Evolutionary conservation across 345 rosid genomes (phyloP).

Genomic region (Erucastrum elatum): DNA sequence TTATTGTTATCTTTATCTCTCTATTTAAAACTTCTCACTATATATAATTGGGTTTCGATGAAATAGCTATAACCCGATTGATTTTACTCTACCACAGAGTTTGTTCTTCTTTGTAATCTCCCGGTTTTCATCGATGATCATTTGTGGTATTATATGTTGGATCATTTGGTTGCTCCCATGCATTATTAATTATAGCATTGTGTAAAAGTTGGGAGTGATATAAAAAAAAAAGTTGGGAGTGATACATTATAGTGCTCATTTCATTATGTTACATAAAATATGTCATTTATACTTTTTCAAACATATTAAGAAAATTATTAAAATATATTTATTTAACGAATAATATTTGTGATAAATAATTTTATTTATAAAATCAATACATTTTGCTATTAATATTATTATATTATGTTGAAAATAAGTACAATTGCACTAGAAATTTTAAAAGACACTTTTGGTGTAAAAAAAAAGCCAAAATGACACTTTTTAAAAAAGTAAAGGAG

Average conservation of each 20-base stretch:
- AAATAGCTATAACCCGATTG: not conserved
- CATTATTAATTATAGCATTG: not conserved
- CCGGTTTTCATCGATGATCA: not conserved
- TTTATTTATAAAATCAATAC: too few species aligned
- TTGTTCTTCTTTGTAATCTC: not conserved
- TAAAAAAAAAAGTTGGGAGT: not conserved
- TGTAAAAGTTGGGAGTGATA: not conserved
- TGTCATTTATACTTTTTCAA: too few species aligned
- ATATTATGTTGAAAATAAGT: too few species aligned
- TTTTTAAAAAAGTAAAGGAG: too few species aligned
- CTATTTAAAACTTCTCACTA: not conserved
- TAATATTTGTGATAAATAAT: too few species aligned
- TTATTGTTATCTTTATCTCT: not conserved
- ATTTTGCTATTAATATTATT: too few species aligned
- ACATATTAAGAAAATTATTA: too few species aligned
- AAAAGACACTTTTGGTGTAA: too few species aligned
- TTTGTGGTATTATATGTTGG: not conserved
- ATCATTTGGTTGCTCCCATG: not conserved
- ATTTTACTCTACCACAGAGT: not conserved
- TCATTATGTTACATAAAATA: too few species aligned
- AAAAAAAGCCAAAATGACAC: too few species aligned
- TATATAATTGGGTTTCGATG: not conserved
- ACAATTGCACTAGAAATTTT: too few species aligned
- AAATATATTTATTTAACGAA: too few species aligned
- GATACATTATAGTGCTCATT: not conserved